phyloP scores from a whole-genome alignment of 306 rosid species.

The Astragalus membranaceus region DNA sequence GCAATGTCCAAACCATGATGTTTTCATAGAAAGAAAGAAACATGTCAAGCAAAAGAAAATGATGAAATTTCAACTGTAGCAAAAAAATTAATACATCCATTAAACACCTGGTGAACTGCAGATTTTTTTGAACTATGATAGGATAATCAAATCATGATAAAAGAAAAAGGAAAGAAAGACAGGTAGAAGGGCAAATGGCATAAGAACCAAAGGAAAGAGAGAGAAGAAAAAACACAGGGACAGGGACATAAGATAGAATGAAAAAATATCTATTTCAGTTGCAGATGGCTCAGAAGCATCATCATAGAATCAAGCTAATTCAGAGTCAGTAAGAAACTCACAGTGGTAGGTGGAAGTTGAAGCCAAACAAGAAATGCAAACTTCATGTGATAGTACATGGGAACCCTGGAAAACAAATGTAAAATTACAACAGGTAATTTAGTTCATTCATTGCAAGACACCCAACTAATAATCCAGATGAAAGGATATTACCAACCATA shows the following conservation, averaged over 20 bases:
- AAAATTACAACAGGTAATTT: conserved; percentile 2
- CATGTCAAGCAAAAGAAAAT: background rate
- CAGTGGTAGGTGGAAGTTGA: conserved; percentile 79
- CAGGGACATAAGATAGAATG: background rate
- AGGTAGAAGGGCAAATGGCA: background rate
- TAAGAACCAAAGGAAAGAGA: background rate
- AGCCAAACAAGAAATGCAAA: conserved; percentile 98
- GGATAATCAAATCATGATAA: background rate
- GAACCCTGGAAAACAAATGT: conserved; percentile 47
- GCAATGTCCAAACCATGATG: background rate
- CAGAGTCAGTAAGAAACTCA: conserved; percentile 32
- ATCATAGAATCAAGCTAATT: conserved; percentile 8
- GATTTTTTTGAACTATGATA: background rate
- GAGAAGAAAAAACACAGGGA: background rate
- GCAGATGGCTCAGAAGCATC: conserved; percentile 1
- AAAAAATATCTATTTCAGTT: background rate
- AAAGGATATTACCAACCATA: conserved; percentile 2
- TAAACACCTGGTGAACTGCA: background rate
- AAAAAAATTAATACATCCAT: background rate
- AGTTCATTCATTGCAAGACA: background rate
- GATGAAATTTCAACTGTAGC: background rate
- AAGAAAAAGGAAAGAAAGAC: background rate
- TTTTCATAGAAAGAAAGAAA: background rate
- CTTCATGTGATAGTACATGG: conserved; percentile 84
- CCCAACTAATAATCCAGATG: background rate